A percentile compares a stretch with the other conserved stretches of the same genome.
Conservation (phyloP, 148 eudicot species). For the Talinum fruticosum region DNA sequence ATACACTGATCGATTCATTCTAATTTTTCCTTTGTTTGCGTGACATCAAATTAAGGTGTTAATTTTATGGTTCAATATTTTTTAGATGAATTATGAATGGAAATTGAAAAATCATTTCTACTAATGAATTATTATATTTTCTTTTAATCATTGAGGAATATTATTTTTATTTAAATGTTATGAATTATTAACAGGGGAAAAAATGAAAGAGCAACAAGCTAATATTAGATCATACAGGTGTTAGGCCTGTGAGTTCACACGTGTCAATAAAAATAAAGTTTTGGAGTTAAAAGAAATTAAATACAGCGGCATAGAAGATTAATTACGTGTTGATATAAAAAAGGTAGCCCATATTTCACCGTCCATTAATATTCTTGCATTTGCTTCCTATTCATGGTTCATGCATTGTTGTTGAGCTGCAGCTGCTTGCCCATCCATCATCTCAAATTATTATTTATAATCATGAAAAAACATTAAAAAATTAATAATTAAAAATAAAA, state of each 20-base stretch:
- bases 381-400: neutral
- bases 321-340: neutral
- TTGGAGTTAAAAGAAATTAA: neutral
- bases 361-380: neutral
- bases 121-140: no score
- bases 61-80: no score
- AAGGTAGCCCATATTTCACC: neutral
- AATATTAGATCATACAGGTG: neutral
- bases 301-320: neutral
- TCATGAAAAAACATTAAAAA: no score
- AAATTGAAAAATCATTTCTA: no score
- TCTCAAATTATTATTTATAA: neutral
- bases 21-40: no score
- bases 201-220: neutral
- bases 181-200: neutral
- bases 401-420: neutral
- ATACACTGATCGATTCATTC: no score
- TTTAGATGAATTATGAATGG: no score
- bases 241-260: neutral
- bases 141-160: no score
- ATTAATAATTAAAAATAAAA: no score
- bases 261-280: neutral
- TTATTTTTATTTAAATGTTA: no score
- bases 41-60: no score
- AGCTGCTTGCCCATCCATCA: neutral